These are phyloP conservation scores for Salvia miltiorrhiza DNA, from an alignment of 257 asterid genomes.

Conservation along the genomic window DNA sequence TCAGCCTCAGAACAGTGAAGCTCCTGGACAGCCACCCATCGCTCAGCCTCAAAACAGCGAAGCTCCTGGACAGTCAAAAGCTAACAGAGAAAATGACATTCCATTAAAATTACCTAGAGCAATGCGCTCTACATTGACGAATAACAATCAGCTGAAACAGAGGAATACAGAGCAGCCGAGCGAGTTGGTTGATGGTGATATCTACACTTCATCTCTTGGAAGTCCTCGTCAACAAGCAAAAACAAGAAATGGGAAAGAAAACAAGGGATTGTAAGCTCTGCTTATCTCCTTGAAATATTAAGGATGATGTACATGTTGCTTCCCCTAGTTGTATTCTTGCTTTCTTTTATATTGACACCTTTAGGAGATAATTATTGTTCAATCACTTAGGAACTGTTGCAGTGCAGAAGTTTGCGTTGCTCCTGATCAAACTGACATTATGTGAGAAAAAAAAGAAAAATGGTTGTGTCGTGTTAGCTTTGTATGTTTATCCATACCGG, in stretches of 20 bases:
- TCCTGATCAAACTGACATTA: neutral
- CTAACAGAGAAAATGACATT: constrained; percentile 36
- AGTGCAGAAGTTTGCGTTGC: constrained; percentile 12
- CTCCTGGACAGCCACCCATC: constrained; percentile 36
- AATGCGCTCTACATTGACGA: constrained; percentile 49
- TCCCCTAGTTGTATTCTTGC: neutral
- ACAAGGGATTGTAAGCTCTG: constrained; percentile 28
- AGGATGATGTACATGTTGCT: neutral
- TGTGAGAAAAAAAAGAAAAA: neutral
- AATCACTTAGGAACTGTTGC: neutral
- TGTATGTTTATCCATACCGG: too few relatives aligned
- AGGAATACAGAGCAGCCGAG: constrained; percentile 49
- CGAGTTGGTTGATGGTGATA: constrained; percentile 34
- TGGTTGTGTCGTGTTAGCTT: neutral
- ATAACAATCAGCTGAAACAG: constrained; percentile 59
- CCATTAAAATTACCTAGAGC: constrained; percentile 74
- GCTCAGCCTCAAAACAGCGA: constrained; percentile 33
- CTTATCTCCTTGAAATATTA: neutral
- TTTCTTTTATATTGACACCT: neutral
- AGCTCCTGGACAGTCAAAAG: constrained; percentile 41
- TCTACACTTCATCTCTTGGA: constrained; percentile 31
- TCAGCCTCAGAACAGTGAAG: constrained; percentile 33
- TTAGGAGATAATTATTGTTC: neutral
- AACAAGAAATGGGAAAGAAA: constrained; percentile 58
- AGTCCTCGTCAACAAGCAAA: constrained; percentile 39